Evolutionary conservation across 108 stramenopile genomes (phyloP).

Genomic region (Pinguiococcus pyrenoidosus): DNA sequence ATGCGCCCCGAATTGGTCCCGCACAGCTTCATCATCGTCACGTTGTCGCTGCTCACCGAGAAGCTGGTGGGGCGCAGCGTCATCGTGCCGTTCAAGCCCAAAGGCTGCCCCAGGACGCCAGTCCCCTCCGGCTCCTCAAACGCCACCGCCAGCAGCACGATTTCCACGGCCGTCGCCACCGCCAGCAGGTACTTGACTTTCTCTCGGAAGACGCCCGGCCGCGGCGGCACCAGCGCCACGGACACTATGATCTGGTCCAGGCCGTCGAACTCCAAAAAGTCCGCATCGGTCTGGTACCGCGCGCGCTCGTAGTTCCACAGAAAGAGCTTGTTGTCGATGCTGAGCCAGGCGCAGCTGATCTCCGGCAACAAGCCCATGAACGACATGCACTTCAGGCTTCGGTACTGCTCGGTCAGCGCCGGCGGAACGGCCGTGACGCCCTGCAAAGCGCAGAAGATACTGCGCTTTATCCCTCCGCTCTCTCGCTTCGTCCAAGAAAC

Average conservation of each 20-base stretch:
- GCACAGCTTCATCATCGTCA: constrained; percentile 58
- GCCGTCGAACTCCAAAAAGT: constrained; percentile 55
- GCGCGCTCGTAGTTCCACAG: constrained; percentile 62
- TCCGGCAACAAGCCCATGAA: constrained; percentile 84
- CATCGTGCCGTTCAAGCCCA: not conserved
- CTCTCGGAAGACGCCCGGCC: constrained; percentile 62
- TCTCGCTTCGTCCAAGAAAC: too few species aligned
- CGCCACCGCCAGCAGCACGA: constrained; percentile 48
- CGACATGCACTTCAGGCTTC: constrained; percentile 30
- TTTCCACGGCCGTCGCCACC: constrained; percentile 76
- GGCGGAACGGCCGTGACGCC: too few species aligned
- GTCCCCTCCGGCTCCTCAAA: constrained; percentile 2
- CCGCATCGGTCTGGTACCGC: constrained; percentile 40
- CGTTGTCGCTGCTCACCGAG: constrained; percentile 62
- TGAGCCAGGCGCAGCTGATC: constrained; percentile 77
- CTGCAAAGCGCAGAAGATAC: too few species aligned
- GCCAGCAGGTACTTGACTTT: constrained; percentile 72
- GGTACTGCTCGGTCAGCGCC: not conserved
- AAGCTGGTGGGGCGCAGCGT: constrained; percentile 53
- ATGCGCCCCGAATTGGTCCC: constrained; percentile 65
- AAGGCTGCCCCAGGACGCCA: too few species aligned
- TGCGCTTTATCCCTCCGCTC: too few species aligned
- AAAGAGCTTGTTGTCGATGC: constrained; percentile 66
- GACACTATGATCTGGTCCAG: constrained; percentile 62
- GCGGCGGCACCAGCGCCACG: constrained; percentile 52